Evolutionary conservation across 2,329 filamentous ascomycete genomes (phyloP).

Genomic region (Botrytis squamosa): DNA sequence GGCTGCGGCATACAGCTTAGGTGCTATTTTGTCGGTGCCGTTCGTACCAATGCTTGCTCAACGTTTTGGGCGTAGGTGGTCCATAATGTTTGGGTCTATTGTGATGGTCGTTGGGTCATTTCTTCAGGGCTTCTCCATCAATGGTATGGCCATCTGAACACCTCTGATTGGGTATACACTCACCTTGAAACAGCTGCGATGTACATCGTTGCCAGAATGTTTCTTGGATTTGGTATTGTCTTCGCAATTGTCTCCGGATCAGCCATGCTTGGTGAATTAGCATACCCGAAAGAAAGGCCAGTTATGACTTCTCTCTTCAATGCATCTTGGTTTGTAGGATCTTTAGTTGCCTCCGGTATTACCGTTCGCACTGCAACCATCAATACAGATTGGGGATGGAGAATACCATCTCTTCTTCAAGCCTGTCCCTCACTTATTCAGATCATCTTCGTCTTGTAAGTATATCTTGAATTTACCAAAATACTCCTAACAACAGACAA

Average conservation of each 20-base stretch:
- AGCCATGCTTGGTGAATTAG: conserved; percentile 53
- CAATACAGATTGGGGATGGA: conserved; percentile 43
- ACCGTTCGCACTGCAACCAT: conserved; percentile 47
- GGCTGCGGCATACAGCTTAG: conserved; percentile 52
- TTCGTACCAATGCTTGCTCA: conserved; percentile 53
- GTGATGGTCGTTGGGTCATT: conserved; percentile 56
- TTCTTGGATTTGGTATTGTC: conserved; percentile 54
- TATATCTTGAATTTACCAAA: background rate
- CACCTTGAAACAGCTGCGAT: conserved; percentile 43
- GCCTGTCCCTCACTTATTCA: conserved; percentile 32
- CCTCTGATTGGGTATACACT: conserved; percentile 36
- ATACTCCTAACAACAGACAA: background rate
- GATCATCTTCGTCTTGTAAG: conserved; percentile 24
- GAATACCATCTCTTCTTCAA: conserved; percentile 46
- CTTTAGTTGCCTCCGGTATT: conserved; percentile 39
- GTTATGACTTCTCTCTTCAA: conserved; percentile 56
- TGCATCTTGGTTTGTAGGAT: conserved; percentile 46
- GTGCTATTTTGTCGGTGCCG: conserved; percentile 53
- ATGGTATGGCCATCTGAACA: conserved; percentile 31
- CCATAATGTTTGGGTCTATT: conserved; percentile 54
- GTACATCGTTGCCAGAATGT: conserved; percentile 52
- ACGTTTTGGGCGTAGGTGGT: conserved; percentile 49
- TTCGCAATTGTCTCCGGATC: conserved; percentile 53
- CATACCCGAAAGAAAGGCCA: conserved; percentile 53
- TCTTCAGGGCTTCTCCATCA: conserved; percentile 49